Conservation (phyloP, 768 basidiomycete genomes). For the Terana coerulea region DNA sequence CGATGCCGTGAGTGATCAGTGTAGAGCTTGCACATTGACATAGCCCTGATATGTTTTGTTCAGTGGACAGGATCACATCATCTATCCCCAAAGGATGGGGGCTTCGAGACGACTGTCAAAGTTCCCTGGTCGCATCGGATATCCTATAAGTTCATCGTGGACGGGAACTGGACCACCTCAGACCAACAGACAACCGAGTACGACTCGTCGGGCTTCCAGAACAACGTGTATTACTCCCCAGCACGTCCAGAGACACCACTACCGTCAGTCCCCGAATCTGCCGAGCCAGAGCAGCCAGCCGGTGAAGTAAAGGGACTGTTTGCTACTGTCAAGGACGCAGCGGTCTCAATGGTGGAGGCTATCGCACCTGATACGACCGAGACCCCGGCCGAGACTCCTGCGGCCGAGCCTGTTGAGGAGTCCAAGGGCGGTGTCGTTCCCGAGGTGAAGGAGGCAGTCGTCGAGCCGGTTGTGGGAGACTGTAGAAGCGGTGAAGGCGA, state of each 20-base stretch:
- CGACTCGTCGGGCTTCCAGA: conserved; percentile 62
- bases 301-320: conserved; percentile 15
- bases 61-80: conserved; percentile 62
- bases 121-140: conserved; percentile 64
- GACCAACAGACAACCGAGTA: conserved; percentile 55
- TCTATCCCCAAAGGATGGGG: conserved; percentile 48
- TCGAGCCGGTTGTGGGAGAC: background rate
- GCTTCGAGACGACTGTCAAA: conserved; percentile 47
- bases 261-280: conserved; percentile 10
- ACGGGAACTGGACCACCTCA: conserved; percentile 59
- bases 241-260: conserved; percentile 31
- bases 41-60: no score
- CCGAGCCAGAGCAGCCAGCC: background rate
- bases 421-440: background rate
- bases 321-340: conserved; percentile 19
- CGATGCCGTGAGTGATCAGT: conserved; percentile 51
- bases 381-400: conserved; percentile 11
- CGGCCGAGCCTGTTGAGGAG: conserved; percentile 6
- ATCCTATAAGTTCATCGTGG: conserved; percentile 78
- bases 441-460: background rate
- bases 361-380: conserved; percentile 20
- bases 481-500: background rate
- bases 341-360: conserved; percentile 21
- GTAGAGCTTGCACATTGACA: no score
- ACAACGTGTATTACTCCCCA: conserved; percentile 63